These are phyloP conservation scores for Gonapodya prolifera DNA, from an alignment of 192 early-diverging fungal species.

Conservation along the genomic window DNA sequence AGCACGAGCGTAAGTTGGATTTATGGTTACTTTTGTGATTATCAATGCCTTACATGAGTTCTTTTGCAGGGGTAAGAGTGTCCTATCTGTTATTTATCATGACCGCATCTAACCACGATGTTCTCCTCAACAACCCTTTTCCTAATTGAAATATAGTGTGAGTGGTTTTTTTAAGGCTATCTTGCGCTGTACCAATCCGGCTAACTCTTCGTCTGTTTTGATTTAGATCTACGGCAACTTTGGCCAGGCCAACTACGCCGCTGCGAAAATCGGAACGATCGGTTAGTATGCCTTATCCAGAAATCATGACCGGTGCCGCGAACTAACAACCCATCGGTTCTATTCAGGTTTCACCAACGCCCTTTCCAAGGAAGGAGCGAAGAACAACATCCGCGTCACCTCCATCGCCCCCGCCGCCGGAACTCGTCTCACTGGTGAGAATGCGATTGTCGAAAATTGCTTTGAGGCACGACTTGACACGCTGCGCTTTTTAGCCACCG, in stretches of 20 bases:
- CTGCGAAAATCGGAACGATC: neutral
- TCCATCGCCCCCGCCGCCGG: neutral
- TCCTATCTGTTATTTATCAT: too few species aligned
- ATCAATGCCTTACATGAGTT: too few species aligned
- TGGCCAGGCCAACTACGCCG: constrained; percentile 91
- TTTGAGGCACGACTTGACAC: too few species aligned
- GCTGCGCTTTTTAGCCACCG: neutral
- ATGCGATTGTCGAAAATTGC: too few species aligned
- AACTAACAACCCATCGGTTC: too few species aligned
- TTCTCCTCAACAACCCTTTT: too few species aligned
- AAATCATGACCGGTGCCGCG: too few species aligned
- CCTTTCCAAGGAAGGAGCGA: constrained; percentile 1
- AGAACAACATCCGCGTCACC: neutral
- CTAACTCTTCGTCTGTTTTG: constrained; percentile 61
- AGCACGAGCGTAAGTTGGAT: neutral
- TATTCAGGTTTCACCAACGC: neutral
- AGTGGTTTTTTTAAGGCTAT: too few species aligned
- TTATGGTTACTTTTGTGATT: neutral
- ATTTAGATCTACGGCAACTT: constrained; percentile 87
- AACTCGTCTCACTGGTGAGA: neutral
- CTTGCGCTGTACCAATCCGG: too few species aligned
- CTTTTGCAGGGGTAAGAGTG: neutral
- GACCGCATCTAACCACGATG: too few species aligned
- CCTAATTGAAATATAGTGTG: too few species aligned
- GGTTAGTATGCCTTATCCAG: too few species aligned